Conservation (phyloP, 164 flowering plant genomes). For the Stephania yunnanensis region DNA sequence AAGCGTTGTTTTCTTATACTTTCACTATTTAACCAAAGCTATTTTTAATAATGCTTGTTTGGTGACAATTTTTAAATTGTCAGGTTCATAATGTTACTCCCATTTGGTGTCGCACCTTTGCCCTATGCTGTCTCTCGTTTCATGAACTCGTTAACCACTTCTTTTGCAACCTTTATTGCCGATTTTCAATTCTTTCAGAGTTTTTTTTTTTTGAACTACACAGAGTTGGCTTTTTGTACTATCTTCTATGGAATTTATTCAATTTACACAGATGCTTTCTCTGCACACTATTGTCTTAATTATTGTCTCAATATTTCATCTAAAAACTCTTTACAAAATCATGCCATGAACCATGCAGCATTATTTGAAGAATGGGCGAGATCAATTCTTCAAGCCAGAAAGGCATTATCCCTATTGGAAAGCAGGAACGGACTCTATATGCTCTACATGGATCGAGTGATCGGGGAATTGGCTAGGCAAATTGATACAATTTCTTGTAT, state of each 20-base stretch:
- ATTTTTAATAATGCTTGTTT: not conserved
- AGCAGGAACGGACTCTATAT: slow-evolving; percentile 74
- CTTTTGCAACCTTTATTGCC: too few species aligned
- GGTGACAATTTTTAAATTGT: not conserved
- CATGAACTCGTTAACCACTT: too few species aligned
- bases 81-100: too few species aligned
- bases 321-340: not conserved
- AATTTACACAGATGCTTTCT: not conserved
- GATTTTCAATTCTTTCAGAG: too few species aligned
- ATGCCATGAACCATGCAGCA: slow-evolving; percentile 29
- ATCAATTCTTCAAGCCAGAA: slow-evolving; percentile 54
- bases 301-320: not conserved
- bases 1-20: slow-evolving; percentile 15
- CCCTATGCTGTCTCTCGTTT: too few species aligned
- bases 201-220: too few species aligned
- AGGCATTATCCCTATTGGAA: slow-evolving; percentile 58
- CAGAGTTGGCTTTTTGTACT: too few species aligned
- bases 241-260: not conserved
- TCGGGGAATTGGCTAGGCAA: slow-evolving; percentile 55
- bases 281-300: not conserved
- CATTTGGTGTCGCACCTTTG: not conserved
- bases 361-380: slow-evolving; percentile 71
- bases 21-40: not conserved
- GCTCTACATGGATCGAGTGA: slow-evolving; percentile 78
- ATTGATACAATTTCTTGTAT: slow-evolving; percentile 39